Evolutionary conservation across 2,329 filamentous ascomycete genomes (phyloP).

Genomic region (Elsinoe perseae): DNA sequence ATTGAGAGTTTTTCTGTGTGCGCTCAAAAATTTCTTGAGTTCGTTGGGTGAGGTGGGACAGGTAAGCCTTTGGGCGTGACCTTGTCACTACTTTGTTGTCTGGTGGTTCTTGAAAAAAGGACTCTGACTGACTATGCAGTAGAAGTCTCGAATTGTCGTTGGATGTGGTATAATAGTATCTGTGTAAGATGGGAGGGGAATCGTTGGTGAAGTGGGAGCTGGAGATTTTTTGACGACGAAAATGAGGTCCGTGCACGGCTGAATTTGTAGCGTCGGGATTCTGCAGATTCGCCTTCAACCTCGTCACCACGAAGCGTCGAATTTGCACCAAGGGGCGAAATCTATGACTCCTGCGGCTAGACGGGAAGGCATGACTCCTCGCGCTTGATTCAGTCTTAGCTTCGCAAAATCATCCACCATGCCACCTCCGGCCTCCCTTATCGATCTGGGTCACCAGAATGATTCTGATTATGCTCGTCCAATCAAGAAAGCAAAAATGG

Average conservation of each 20-base stretch:
- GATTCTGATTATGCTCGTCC: conserved; percentile 17
- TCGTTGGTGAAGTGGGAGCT: conserved; percentile 46
- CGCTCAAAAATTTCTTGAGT: conserved; percentile 14
- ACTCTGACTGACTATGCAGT: conserved; percentile 16
- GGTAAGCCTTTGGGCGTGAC: conserved; percentile 11
- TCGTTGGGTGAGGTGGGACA: conserved; percentile 10
- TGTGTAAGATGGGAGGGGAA: conserved; percentile 6
- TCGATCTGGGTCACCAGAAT: conserved; percentile 15
- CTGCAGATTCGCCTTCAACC: not conserved
- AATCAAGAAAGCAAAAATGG: conserved; percentile 21
- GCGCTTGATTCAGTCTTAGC: not conserved
- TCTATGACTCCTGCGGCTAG: not conserved
- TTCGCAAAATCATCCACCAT: conserved; percentile 14
- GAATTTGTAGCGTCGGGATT: not conserved
- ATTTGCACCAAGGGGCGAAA: not conserved
- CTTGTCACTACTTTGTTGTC: conserved; percentile 4
- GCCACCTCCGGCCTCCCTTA: conserved; percentile 20
- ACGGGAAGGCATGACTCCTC: not conserved
- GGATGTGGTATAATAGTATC: not conserved
- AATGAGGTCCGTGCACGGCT: not conserved
- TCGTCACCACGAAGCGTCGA: not conserved
- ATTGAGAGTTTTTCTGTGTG: conserved; percentile 38
- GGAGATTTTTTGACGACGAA: conserved; percentile 16
- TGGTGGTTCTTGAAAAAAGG: conserved; percentile 3
- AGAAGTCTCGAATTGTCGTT: conserved; percentile 5